Conservation (phyloP, 2,329 filamentous ascomycete genomes). For the Elsinoe arachidis region DNA sequence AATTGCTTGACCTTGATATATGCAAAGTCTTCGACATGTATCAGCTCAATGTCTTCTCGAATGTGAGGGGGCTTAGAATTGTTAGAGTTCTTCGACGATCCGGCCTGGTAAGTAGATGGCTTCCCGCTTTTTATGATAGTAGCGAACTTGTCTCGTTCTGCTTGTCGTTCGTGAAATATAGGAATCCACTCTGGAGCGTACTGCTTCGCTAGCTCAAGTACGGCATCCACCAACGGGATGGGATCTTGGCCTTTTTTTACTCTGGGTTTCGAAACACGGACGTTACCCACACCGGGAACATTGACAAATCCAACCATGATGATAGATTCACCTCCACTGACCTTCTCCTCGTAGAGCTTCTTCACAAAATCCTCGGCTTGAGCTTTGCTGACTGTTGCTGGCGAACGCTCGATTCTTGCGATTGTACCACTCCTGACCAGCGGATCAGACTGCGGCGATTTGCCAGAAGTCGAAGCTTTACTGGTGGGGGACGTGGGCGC, state of each 20-base stretch:
- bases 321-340: not conserved
- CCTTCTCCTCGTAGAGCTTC: not conserved
- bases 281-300: not conserved
- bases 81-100: too few relatives aligned
- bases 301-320: not conserved
- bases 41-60: not conserved
- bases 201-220: not conserved
- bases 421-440: not conserved
- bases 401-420: not conserved
- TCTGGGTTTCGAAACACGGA: not conserved
- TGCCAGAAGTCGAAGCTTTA: not conserved
- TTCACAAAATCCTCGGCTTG: not conserved
- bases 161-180: not conserved
- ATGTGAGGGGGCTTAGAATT: not conserved
- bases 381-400: not conserved
- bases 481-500: not conserved
- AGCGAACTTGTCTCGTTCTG: not conserved
- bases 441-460: not conserved
- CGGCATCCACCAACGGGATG: not conserved
- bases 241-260: not conserved
- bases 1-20: not conserved
- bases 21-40: not conserved
- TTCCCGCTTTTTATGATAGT: too few relatives aligned
- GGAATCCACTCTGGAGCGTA: not conserved
- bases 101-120: too few relatives aligned